These are phyloP conservation scores for Podospora conica DNA, from an alignment of 495 filamentous ascomycete species.

Conservation along the genomic window DNA sequence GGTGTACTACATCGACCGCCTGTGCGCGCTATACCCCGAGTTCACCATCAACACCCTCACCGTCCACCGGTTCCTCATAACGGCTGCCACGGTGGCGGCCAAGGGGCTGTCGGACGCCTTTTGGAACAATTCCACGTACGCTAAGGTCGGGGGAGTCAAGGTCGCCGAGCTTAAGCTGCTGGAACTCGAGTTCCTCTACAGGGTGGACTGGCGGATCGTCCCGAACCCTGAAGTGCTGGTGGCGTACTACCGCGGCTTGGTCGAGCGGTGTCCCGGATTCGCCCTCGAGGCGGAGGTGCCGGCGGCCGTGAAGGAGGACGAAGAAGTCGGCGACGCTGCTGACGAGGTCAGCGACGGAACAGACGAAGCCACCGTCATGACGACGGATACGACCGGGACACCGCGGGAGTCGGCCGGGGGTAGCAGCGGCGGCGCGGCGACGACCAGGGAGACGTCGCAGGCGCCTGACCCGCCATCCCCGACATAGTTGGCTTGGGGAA, in stretches of 20 bases:
- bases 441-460: background rate
- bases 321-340: conserved; percentile 17
- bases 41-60: conserved; percentile 94
- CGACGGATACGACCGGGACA: background rate
- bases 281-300: conserved; percentile 32
- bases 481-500: background rate
- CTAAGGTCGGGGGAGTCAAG: conserved; percentile 85
- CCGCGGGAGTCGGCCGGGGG: background rate
- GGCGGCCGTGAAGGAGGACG: conserved; percentile 13
- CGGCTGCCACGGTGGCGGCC: conserved; percentile 88
- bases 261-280: conserved; percentile 51
- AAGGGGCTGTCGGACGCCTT: conserved; percentile 96
- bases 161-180: conserved; percentile 81
- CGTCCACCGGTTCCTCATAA: conserved; percentile 94
- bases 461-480: background rate
- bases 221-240: conserved; percentile 87
- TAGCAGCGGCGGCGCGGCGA: background rate
- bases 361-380: background rate
- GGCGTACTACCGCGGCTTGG: conserved; percentile 85
- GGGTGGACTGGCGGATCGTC: conserved; percentile 94
- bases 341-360: conserved; percentile 21
- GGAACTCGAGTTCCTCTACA: conserved; percentile 88
- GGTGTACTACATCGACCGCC: conserved; percentile 98
- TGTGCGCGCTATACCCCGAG: conserved; percentile 83
- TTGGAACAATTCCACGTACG: conserved; percentile 96